These are phyloP conservation scores for Centrapalus pauciflorus DNA, from an alignment of 129 eudicot genomes.

Conservation along the genomic window DNA sequence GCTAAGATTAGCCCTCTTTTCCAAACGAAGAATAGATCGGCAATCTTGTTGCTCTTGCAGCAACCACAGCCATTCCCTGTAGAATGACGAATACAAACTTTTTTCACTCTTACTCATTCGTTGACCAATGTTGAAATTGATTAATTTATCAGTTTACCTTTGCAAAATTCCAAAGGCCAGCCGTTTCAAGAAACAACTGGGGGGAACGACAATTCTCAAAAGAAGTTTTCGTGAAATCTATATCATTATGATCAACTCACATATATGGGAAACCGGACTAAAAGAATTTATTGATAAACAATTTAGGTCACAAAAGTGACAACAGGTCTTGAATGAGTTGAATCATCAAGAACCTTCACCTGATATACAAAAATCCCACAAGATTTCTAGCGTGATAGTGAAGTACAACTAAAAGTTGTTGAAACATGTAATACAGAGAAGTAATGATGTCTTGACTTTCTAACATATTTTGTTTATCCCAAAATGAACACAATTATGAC, in stretches of 20 bases:
- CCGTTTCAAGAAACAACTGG: slow-evolving; percentile 86
- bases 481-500: background rate
- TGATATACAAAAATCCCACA: slow-evolving; percentile 14
- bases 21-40: slow-evolving; percentile 97
- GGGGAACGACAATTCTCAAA: slow-evolving; percentile 25
- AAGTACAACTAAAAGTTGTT: background rate
- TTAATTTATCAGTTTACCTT: slow-evolving; percentile 47
- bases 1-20: slow-evolving; percentile 97
- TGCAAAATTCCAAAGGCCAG: slow-evolving; percentile 96
- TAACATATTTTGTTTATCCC: background rate
- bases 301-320: no score
- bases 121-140: background rate
- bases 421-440: background rate
- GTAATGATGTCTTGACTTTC: background rate
- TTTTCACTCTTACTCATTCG: background rate
- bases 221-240: background rate
- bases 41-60: slow-evolving; percentile 98
- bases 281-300: slow-evolving; percentile 76
- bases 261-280: slow-evolving; percentile 94
- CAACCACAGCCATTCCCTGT: slow-evolving; percentile 99
- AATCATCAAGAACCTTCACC: slow-evolving; percentile 72
- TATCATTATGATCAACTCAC: slow-evolving; percentile 22
- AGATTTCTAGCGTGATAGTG: background rate
- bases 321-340: slow-evolving; percentile 76
- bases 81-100: background rate